Percentiles rank a stretch among this genome's conserved stretches.
phyloP scores from a whole-genome alignment of 2,329 filamentous ascomycete species.

The Gyromitra esculenta region DNA sequence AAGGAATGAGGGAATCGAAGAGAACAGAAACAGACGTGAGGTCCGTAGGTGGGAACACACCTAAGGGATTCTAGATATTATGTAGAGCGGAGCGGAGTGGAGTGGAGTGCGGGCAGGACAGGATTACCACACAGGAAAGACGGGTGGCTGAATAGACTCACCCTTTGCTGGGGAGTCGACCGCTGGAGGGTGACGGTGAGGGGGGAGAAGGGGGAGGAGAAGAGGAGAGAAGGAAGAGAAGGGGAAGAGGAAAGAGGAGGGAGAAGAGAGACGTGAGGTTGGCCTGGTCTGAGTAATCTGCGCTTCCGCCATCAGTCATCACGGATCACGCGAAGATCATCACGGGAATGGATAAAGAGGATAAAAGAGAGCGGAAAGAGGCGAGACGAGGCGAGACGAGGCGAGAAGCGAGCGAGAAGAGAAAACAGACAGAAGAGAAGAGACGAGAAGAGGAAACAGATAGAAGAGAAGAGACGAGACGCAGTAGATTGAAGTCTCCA shows the following conservation, averaged over 20 bases:
- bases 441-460: too few species aligned
- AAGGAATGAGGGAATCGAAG: background rate
- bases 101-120: too few species aligned
- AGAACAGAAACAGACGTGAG: conserved; percentile 14
- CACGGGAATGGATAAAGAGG: too few species aligned
- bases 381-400: too few species aligned
- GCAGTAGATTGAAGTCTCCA: too few species aligned
- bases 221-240: background rate
- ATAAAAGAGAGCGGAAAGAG: too few species aligned
- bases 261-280: background rate
- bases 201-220: background rate
- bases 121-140: background rate
- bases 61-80: conserved; percentile 7
- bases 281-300: conserved; percentile 39
- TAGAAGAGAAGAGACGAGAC: too few species aligned
- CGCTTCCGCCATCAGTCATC: conserved; percentile 35
- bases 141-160: conserved; percentile 16
- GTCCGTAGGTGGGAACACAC: conserved; percentile 18
- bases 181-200: conserved; percentile 3
- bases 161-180: conserved; percentile 42
- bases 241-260: background rate
- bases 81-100: background rate
- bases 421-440: too few species aligned
- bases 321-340: conserved; percentile 1
- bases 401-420: too few species aligned